Percentiles rank a stretch among this genome's conserved stretches.
phyloP scores from a whole-genome alignment of 805 yeast genomes.

The Nematodospora valgi region DNA sequence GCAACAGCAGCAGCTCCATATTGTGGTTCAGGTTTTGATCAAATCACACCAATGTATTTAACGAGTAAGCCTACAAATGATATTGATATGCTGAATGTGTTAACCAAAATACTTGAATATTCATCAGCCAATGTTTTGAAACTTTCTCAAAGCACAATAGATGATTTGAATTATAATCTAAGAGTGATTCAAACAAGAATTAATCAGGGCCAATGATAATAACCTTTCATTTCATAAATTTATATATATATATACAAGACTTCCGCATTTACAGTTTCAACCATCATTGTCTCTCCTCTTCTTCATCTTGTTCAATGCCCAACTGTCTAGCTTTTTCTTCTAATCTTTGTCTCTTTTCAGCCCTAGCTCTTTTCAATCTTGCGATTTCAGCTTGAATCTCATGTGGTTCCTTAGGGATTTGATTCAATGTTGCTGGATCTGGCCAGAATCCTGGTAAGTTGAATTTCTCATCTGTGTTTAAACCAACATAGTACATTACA shows the following conservation, averaged over 20 bases:
- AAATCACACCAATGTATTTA: too few species aligned
- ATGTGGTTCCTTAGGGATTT: slow-evolving; percentile 88
- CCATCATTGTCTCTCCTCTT: slow-evolving; percentile 8
- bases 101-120: slow-evolving; percentile 18
- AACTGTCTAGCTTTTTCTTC: slow-evolving; percentile 68
- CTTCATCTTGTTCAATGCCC: slow-evolving; percentile 53
- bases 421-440: slow-evolving; percentile 86
- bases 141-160: slow-evolving; percentile 17
- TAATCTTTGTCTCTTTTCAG: slow-evolving; percentile 67
- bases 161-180: slow-evolving; percentile 26
- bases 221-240: background rate
- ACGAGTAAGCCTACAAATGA: too few species aligned
- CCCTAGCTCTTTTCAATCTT: slow-evolving; percentile 72
- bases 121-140: slow-evolving; percentile 16
- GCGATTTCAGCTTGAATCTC: slow-evolving; percentile 91
- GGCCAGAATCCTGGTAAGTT: slow-evolving; percentile 97
- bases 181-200: slow-evolving; percentile 12
- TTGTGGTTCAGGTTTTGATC: too few species aligned
- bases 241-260: background rate
- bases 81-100: slow-evolving; percentile 10
- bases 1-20: background rate
- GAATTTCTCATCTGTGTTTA: slow-evolving; percentile 83
- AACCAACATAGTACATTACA: slow-evolving; percentile 93
- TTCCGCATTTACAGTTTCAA: background rate
- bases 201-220: background rate